phyloP scores from a whole-genome alignment of 2,329 filamentous ascomycete genomes.

The Neophaeococcomyces mojaviensis region DNA sequence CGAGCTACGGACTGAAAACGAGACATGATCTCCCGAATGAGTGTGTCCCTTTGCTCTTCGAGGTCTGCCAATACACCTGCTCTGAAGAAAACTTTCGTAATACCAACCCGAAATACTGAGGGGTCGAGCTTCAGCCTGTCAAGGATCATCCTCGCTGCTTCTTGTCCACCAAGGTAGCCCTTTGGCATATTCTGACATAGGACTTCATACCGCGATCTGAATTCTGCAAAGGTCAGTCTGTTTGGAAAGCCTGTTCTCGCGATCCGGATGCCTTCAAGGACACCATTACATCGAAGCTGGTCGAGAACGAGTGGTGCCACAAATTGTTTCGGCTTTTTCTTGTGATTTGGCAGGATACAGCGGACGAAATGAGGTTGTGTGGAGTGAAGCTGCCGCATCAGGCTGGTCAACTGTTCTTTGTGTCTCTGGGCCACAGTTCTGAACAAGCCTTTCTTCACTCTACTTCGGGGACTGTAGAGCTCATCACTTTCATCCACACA shows the following conservation, averaged over 20 bases:
- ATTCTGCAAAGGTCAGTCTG: constrained; percentile 82
- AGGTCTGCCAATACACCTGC: constrained; percentile 92
- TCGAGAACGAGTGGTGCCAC: constrained; percentile 88
- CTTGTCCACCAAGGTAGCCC: constrained; percentile 84
- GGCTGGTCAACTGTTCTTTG: constrained; percentile 93
- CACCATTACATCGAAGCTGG: constrained; percentile 96
- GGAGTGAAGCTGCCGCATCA: constrained; percentile 90
- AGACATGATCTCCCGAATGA: constrained; percentile 90
- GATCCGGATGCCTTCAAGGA: constrained; percentile 96
- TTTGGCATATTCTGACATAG: constrained; percentile 82
- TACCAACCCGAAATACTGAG: constrained; percentile 80
- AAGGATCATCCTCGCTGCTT: constrained; percentile 75
- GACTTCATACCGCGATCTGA: constrained; percentile 91
- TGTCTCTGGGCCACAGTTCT: constrained; percentile 92
- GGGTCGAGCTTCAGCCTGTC: constrained; percentile 80
- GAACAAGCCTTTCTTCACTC: constrained; percentile 96
- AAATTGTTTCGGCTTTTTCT: constrained; percentile 90
- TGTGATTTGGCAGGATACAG: constrained; percentile 96
- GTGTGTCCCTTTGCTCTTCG: constrained; percentile 85
- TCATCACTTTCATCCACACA: constrained; percentile 79
- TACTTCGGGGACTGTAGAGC: constrained; percentile 57
- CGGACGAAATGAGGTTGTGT: constrained; percentile 98
- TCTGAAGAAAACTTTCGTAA: constrained; percentile 97
- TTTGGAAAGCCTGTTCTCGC: constrained; percentile 96
- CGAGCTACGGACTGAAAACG: constrained; percentile 87